Evolutionary conservation across 495 filamentous ascomycete genomes (phyloP).

Genomic region (Penicillium coffeae): DNA sequence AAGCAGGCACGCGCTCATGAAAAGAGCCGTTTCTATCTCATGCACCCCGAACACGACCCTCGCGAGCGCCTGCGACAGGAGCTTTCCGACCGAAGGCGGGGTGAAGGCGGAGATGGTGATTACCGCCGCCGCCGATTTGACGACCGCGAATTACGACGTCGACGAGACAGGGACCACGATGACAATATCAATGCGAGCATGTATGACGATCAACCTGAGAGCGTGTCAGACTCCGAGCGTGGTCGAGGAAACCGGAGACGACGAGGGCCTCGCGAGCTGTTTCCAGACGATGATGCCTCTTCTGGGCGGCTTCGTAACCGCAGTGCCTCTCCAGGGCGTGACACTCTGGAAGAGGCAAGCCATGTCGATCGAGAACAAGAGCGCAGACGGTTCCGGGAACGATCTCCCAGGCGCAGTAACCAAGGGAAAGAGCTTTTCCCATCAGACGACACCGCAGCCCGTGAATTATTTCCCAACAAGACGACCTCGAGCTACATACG

Average conservation of each 20-base stretch:
- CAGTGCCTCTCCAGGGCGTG: conserved; percentile 69
- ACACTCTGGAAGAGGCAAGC: conserved; percentile 54
- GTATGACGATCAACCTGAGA: conserved; percentile 62
- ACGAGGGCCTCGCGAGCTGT: conserved; percentile 45
- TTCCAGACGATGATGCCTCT: conserved; percentile 37
- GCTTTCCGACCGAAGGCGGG: conserved; percentile 43
- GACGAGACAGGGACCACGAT: conserved; percentile 48
- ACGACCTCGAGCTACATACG: conserved; percentile 41
- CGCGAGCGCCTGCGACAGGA: conserved; percentile 60
- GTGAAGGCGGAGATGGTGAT: conserved; percentile 58
- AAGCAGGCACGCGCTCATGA: conserved; percentile 74
- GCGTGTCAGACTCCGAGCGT: conserved; percentile 31
- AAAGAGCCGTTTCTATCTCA: conserved; percentile 83
- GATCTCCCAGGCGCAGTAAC: conserved; percentile 36
- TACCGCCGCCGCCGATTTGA: conserved; percentile 56
- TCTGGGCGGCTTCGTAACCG: conserved; percentile 54
- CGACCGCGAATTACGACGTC: conserved; percentile 51
- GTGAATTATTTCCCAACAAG: conserved; percentile 51
- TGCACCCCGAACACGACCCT: conserved; percentile 85
- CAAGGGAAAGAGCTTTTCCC: conserved; percentile 47
- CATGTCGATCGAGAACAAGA: conserved; percentile 39
- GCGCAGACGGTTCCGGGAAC: conserved; percentile 40
- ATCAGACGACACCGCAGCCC: conserved; percentile 20
- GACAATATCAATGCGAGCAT: conserved; percentile 65
- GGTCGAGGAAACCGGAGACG: conserved; percentile 24